These are phyloP conservation scores for Aurifilum marmelostoma DNA, from an alignment of 2,329 filamentous ascomycete species.

Conservation along the genomic window DNA sequence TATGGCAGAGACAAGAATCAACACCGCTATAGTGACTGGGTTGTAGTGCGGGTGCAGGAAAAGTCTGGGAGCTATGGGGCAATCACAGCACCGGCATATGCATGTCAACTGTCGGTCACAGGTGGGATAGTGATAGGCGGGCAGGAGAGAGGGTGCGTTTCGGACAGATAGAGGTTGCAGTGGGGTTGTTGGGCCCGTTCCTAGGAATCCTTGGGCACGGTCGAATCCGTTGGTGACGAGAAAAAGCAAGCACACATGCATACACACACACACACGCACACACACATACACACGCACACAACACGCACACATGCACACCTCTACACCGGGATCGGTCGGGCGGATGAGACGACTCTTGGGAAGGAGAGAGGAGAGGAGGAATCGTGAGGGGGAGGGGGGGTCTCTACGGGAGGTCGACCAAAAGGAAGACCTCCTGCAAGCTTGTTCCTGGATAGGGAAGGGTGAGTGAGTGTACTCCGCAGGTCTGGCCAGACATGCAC, in stretches of 20 bases:
- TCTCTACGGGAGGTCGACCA: neutral
- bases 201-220: conserved; percentile 11
- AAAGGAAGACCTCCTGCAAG: neutral
- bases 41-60: neutral
- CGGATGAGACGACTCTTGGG: conserved; percentile 3
- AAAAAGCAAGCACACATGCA: neutral
- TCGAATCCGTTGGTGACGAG: conserved; percentile 21
- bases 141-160: conserved; percentile 21
- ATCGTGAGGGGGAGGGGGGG: neutral
- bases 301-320: neutral
- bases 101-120: conserved; percentile 29
- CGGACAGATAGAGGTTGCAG: conserved; percentile 24
- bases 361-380: neutral
- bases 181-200: conserved; percentile 13
- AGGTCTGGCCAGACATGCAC: conserved; percentile 22
- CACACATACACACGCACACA: no score
- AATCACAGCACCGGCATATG: conserved; percentile 29
- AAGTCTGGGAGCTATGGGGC: conserved; percentile 18
- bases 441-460: neutral
- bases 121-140: conserved; percentile 30
- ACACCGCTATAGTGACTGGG: conserved; percentile 7
- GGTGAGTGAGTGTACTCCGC: conserved; percentile 5
- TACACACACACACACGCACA: neutral
- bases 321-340: conserved; percentile 8
- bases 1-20: conserved; percentile 39